Evolutionary conservation across 2,329 filamentous ascomycete genomes (phyloP).

Genomic region (Aspergillus persii): DNA sequence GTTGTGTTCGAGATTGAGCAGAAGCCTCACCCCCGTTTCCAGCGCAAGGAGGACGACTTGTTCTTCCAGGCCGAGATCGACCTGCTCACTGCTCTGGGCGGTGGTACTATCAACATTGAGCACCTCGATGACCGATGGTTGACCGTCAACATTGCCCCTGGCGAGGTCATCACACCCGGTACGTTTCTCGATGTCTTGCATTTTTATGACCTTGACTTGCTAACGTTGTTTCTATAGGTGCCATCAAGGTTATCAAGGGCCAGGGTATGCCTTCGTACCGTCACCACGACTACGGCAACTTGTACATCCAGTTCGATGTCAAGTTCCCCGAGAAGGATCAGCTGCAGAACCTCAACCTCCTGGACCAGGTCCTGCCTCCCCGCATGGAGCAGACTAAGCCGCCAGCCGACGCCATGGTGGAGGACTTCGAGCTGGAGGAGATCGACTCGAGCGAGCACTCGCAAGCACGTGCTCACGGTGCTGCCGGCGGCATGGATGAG

Average conservation of each 20-base stretch:
- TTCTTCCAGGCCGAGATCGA: conserved; percentile 96
- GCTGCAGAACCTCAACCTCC: conserved; percentile 68
- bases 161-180: conserved; percentile 93
- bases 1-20: conserved; percentile 99
- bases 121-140: conserved; percentile 98
- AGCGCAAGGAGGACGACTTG: conserved; percentile 92
- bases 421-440: conserved; percentile 83
- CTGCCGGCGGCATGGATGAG: conserved; percentile 63
- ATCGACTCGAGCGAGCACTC: conserved; percentile 67
- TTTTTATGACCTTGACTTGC: not conserved
- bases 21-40: conserved; percentile 95
- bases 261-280: conserved; percentile 97
- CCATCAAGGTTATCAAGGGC: conserved; percentile 89
- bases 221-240: conserved; percentile 53
- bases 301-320: conserved; percentile 96
- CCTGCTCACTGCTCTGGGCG: conserved; percentile 88
- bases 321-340: conserved; percentile 84
- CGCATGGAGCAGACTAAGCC: conserved; percentile 64
- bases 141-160: conserved; percentile 85
- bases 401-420: conserved; percentile 83
- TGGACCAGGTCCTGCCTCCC: conserved; percentile 81
- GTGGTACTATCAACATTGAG: conserved; percentile 87
- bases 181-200: conserved; percentile 40
- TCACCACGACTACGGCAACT: conserved; percentile 92
- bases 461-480: conserved; percentile 66